A percentile compares a stretch with the other conserved stretches of the same genome.
Conservation (phyloP, 371 early-diverging fungal species). For the Actinomucor elegans region DNA sequence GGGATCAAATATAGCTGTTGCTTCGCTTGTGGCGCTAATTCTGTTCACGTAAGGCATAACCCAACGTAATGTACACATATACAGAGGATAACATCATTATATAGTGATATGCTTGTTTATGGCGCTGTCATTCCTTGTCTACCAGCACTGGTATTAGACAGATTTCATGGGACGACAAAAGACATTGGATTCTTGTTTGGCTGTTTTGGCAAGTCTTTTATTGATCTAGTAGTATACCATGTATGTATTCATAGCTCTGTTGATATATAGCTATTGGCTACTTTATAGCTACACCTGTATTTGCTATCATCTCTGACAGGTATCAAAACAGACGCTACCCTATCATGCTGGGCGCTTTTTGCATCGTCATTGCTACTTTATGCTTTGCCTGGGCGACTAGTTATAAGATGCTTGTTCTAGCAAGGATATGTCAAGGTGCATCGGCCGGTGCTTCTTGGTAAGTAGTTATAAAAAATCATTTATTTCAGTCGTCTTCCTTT, state of each 20-base stretch:
- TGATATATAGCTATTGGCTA: constrained; percentile 57
- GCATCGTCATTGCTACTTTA: constrained; percentile 55
- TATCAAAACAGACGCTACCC: constrained; percentile 59
- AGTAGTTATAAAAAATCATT: not conserved
- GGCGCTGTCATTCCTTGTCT: constrained; percentile 74
- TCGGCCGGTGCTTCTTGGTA: constrained; percentile 71
- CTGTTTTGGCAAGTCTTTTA: constrained; percentile 61
- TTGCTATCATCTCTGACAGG: constrained; percentile 67
- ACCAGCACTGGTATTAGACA: constrained; percentile 60
- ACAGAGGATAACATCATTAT: not conserved
- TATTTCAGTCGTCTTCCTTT: not conserved
- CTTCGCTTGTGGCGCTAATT: not conserved
- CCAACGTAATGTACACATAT: not conserved
- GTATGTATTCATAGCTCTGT: no score
- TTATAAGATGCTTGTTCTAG: constrained; percentile 60
- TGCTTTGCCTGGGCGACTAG: constrained; percentile 57
- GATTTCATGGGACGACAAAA: constrained; percentile 49
- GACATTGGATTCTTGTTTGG: constrained; percentile 72
- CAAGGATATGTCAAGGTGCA: constrained; percentile 69
- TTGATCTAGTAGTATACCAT: not conserved
- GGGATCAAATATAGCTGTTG: not conserved
- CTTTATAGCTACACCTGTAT: constrained; percentile 63
- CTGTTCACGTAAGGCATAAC: constrained; percentile 4
- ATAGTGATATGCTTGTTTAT: constrained; percentile 62
- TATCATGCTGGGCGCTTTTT: constrained; percentile 64